Conservation (phyloP, 345 rosid species). For the Sonneratia caseolaris region DNA sequence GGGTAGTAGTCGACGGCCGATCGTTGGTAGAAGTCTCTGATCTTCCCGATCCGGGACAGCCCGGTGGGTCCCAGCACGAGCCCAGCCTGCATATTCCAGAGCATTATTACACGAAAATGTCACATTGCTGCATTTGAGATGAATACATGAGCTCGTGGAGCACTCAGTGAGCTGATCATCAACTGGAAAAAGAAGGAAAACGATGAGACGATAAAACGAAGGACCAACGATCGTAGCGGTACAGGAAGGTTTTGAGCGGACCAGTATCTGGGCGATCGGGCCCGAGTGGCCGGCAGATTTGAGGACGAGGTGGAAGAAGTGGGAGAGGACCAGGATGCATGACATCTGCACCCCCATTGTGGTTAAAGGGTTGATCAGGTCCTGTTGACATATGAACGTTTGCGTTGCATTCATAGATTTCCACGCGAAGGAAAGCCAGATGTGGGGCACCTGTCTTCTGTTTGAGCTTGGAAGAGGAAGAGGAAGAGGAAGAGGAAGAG, state of each 20-base stretch:
- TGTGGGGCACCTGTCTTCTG: background rate
- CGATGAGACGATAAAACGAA: too few relatives aligned
- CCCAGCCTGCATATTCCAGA: constrained; percentile 49
- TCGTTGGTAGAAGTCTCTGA: constrained; percentile 35
- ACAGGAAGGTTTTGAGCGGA: constrained; percentile 7
- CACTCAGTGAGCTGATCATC: background rate
- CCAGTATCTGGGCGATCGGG: constrained; percentile 83
- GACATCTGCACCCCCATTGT: constrained; percentile 51
- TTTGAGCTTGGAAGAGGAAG: background rate
- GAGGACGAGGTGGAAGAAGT: constrained; percentile 61
- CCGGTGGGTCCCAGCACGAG: constrained; percentile 59
- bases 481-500: background rate
- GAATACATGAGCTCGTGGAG: background rate
- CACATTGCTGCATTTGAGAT: background rate
- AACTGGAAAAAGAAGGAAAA: background rate
- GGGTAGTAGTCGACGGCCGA: constrained; percentile 45
- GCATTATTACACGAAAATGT: constrained; percentile 1
- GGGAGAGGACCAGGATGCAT: constrained; percentile 75
- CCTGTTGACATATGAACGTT: constrained; percentile 16
- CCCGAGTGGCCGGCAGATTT: constrained; percentile 73
- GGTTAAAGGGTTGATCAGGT: constrained; percentile 64
- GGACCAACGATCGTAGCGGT: too few relatives aligned
- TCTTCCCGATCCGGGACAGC: constrained; percentile 33
- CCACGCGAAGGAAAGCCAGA: background rate
- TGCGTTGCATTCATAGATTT: constrained; percentile 12